Evolutionary conservation across 805 yeast genomes (phyloP).

Genomic region (Crinitomyces ghanaensis): DNA sequence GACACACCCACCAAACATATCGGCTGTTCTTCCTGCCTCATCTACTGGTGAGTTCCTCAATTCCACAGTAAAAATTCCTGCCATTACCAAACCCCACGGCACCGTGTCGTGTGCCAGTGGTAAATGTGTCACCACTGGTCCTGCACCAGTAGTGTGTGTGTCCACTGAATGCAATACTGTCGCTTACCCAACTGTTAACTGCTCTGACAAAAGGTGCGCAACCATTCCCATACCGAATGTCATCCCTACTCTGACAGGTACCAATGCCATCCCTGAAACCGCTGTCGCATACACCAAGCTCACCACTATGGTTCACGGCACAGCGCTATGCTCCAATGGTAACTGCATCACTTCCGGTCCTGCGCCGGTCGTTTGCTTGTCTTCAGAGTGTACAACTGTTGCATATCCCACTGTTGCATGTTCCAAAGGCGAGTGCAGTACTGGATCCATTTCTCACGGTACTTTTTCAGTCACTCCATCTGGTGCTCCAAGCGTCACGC

Average conservation of each 20-base stretch:
- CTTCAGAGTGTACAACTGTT: not conserved
- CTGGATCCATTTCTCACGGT: not conserved
- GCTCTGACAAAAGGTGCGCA: not conserved
- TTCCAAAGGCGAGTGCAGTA: not conserved
- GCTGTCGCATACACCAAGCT: too few relatives aligned
- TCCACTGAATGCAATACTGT: not conserved
- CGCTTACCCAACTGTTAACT: not conserved
- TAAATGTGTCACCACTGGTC: not conserved
- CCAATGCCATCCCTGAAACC: too few relatives aligned
- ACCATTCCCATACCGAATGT: not conserved
- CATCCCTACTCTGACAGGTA: too few relatives aligned
- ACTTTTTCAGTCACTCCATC: not conserved
- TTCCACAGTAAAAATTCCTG: not conserved
- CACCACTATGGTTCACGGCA: not conserved
- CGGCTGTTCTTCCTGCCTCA: not conserved
- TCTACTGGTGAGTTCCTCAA: not conserved
- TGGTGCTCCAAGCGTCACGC: too few relatives aligned
- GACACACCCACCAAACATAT: not conserved
- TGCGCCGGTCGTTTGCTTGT: not conserved
- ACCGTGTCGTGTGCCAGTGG: not conserved
- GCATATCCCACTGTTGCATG: slow-evolving; percentile 1
- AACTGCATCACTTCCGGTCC: not conserved
- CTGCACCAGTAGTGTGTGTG: not conserved
- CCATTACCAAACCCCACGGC: not conserved
- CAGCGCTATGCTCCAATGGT: not conserved